phyloP scores from a whole-genome alignment of 2,329 filamentous ascomycete genomes.

The Diaporthe destruens region DNA sequence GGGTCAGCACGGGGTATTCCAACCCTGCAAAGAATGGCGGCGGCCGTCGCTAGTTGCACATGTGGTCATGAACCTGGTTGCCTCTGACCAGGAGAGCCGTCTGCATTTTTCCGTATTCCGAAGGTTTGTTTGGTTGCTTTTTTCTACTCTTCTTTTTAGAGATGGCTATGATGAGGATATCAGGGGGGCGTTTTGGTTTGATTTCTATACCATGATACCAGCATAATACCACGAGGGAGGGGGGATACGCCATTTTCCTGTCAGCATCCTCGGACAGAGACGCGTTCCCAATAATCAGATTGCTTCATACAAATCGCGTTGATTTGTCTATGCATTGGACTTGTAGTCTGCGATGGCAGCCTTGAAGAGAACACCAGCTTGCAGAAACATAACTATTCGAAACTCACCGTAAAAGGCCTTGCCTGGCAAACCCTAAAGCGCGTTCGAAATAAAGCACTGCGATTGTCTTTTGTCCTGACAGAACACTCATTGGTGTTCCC shows the following conservation, averaged over 20 bases:
- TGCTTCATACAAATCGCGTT: not conserved
- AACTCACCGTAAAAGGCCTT: no score
- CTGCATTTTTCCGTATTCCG: not conserved
- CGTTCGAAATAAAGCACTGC: no score
- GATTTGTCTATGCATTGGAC: not conserved
- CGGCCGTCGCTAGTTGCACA: conserved; percentile 30
- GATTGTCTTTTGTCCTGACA: no score
- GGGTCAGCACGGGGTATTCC: conserved; percentile 45
- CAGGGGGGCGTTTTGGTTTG: conserved; percentile 32
- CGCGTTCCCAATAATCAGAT: not conserved
- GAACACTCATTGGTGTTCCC: no score
- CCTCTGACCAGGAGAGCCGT: not conserved
- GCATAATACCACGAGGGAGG: not conserved
- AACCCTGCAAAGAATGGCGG: conserved; percentile 9
- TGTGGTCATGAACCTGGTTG: not conserved
- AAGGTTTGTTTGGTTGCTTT: not conserved
- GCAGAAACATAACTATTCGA: no score
- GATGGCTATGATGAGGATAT: not conserved
- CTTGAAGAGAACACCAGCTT: no score
- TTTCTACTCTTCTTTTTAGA: not conserved
- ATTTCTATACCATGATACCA: conserved; percentile 37
- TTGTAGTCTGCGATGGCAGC: no score
- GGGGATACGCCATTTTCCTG: not conserved
- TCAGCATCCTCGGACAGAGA: not conserved
- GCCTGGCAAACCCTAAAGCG: no score